Conservation (phyloP, 768 basidiomycete genomes). For the Dioszegia hungarica region DNA sequence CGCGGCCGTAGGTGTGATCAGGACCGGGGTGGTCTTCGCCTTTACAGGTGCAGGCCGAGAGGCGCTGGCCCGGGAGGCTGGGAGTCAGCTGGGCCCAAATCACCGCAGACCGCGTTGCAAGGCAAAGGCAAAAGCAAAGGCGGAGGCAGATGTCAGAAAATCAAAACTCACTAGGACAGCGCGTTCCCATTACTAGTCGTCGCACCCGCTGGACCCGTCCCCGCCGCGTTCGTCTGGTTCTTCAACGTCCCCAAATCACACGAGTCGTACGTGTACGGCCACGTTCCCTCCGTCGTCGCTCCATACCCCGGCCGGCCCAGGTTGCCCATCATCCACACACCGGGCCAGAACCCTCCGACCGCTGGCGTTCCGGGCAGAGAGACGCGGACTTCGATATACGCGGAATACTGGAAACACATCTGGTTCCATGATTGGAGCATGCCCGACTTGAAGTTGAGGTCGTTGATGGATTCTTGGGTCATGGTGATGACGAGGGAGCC, state of each 20-base stretch:
- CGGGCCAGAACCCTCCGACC: slow-evolving; percentile 64
- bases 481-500: slow-evolving; percentile 80
- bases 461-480: slow-evolving; percentile 63
- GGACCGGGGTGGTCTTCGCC: slow-evolving; percentile 86
- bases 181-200: slow-evolving; percentile 22
- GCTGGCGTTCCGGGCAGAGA: slow-evolving; percentile 43
- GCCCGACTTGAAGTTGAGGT: slow-evolving; percentile 68
- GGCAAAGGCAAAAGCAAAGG: too few relatives aligned
- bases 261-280: slow-evolving; percentile 76
- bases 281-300: slow-evolving; percentile 77
- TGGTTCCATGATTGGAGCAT: slow-evolving; percentile 82
- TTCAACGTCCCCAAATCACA: slow-evolving; percentile 80
- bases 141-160: too few relatives aligned
- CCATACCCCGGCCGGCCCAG: slow-evolving; percentile 84
- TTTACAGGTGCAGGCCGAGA: slow-evolving; percentile 82
- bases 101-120: too few relatives aligned
- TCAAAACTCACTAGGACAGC: slow-evolving; percentile 34
- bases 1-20: slow-evolving; percentile 69
- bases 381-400: slow-evolving; percentile 65
- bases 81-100: not conserved
- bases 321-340: slow-evolving; percentile 81
- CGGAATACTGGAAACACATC: slow-evolving; percentile 80
- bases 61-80: slow-evolving; percentile 72
- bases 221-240: slow-evolving; percentile 31
- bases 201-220: slow-evolving; percentile 29